These are phyloP conservation scores for Glaciozyma martinii DNA, from an alignment of 768 basidiomycete genomes.

Conservation along the genomic window DNA sequence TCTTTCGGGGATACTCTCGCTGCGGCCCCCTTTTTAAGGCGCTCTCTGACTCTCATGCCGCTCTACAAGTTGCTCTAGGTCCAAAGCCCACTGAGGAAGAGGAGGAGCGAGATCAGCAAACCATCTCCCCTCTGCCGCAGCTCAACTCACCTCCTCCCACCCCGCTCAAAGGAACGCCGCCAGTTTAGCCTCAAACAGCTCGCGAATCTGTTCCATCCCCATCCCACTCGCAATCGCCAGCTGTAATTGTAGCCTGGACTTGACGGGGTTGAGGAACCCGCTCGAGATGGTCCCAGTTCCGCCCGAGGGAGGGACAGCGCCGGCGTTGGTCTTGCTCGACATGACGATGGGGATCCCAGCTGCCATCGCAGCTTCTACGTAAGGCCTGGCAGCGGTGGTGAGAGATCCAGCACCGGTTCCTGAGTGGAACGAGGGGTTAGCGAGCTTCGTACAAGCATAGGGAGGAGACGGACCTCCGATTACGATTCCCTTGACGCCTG, in stretches of 20 bases:
- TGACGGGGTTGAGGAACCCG: conserved; percentile 27
- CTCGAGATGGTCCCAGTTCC: conserved; percentile 7
- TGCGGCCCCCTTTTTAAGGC: too few relatives aligned
- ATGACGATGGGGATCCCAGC: conserved; percentile 20
- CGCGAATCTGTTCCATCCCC: conserved; percentile 13
- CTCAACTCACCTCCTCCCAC: too few relatives aligned
- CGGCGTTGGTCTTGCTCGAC: conserved; percentile 22
- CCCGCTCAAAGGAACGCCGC: conserved; percentile 1
- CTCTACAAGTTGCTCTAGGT: too few relatives aligned
- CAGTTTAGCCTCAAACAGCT: conserved; percentile 21
- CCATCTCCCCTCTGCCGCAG: too few relatives aligned
- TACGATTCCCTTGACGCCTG: conserved; percentile 21
- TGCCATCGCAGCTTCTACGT: background rate
- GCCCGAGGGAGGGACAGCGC: conserved; percentile 1
- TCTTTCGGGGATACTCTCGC: too few relatives aligned
- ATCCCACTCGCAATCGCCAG: conserved; percentile 21
- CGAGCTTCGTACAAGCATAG: background rate
- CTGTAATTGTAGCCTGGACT: conserved; percentile 17
- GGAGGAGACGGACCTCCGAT: conserved; percentile 10
- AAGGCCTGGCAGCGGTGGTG: background rate
- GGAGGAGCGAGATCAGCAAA: too few relatives aligned
- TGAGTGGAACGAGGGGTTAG: background rate
- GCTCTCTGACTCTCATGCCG: too few relatives aligned
- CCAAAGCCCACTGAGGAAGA: too few relatives aligned
- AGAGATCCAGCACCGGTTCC: conserved; percentile 17